Conservation (phyloP, 345 rosid species). For the Eutrema japonicum region DNA sequence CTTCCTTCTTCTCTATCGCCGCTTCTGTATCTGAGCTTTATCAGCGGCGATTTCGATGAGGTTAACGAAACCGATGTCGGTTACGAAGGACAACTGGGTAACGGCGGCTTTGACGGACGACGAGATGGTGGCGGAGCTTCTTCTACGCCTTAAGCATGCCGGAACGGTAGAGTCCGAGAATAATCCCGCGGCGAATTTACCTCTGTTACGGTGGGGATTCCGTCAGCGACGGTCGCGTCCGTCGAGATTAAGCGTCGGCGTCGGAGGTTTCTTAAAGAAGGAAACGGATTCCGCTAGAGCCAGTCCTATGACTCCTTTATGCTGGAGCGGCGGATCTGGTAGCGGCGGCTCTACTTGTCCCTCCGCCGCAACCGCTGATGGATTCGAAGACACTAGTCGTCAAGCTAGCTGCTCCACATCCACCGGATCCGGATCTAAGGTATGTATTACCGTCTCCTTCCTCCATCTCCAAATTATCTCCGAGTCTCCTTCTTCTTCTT, state of each 20-base stretch:
- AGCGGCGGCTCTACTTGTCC: slow-evolving; percentile 49
- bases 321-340: slow-evolving; percentile 67
- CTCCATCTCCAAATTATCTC: slow-evolving; percentile 5
- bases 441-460: slow-evolving; percentile 26
- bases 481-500: slow-evolving; percentile 11
- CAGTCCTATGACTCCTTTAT: slow-evolving; percentile 70
- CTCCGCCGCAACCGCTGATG: slow-evolving; percentile 59
- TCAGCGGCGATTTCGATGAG: slow-evolving; percentile 23
- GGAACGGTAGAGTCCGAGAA: slow-evolving; percentile 35
- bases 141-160: slow-evolving; percentile 55
- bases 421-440: slow-evolving; percentile 76
- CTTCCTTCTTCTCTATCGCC: slow-evolving; percentile 31
- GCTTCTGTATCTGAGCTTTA: slow-evolving; percentile 2
- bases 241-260: slow-evolving; percentile 42
- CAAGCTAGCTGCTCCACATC: slow-evolving; percentile 48
- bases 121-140: slow-evolving; percentile 65
- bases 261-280: slow-evolving; percentile 39
- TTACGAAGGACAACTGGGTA: slow-evolving; percentile 65
- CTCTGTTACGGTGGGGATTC: slow-evolving; percentile 58
- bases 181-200: slow-evolving; percentile 26
- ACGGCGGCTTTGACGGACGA: slow-evolving; percentile 64
- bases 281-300: slow-evolving; percentile 54
- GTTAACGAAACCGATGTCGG: slow-evolving; percentile 23
- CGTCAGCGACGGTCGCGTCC: slow-evolving; percentile 58
- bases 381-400: slow-evolving; percentile 64